Evolutionary conservation across 306 rosid species (phyloP), one percentile per base, ranked within the genome.

Genomic region (Quercus glauca): DNA sequence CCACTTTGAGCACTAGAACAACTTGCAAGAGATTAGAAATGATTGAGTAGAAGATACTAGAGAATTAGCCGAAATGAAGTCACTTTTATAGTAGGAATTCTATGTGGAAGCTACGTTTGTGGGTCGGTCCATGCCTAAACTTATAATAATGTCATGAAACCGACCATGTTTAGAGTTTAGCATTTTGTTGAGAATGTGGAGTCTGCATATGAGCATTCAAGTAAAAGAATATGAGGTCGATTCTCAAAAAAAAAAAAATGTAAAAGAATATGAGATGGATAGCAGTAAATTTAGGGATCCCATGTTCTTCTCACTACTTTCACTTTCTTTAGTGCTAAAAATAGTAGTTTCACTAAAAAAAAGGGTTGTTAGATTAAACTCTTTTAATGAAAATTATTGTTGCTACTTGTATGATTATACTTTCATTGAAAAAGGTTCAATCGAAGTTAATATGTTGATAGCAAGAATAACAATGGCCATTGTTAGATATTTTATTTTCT

Each of bases 121-220:
- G 84, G 85, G 82, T 33, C 74, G 81, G 81, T 81, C 79, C 83
- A 83, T 74, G 82, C 92, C 74, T 84, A 69, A 76, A 75, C 43
- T 56, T 86, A 55, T 37, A 64, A 82, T 77, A 84, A 59, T 88
- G 78, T 28, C 21, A 70, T 73, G 86, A 85, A 80, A 74, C 81
- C 85, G 79, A 84, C 87, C 82, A 74, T 21, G 53, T 79, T 71
- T 68, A 55, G 79, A 56, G 83, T 17, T 79, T 79, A 76, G 78
- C 83, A 68, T 73, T 77, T 59, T 55, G 77, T 61, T 56, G 77
- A 26, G 13, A 55, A 73, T 69, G 73, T 19, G 69, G 80, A 86
- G 67, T 71, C 73, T 77, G 72, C 78, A 59, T 73, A 64, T 53
- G 78, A 69, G 69, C 76, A 17, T 67, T 56, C 35, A 74, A 70